Evolutionary conservation across 352 stramenopile species (phyloP), one percentile per base, ranked within the genome.

Genomic region (Phytophthora megakarya): DNA sequence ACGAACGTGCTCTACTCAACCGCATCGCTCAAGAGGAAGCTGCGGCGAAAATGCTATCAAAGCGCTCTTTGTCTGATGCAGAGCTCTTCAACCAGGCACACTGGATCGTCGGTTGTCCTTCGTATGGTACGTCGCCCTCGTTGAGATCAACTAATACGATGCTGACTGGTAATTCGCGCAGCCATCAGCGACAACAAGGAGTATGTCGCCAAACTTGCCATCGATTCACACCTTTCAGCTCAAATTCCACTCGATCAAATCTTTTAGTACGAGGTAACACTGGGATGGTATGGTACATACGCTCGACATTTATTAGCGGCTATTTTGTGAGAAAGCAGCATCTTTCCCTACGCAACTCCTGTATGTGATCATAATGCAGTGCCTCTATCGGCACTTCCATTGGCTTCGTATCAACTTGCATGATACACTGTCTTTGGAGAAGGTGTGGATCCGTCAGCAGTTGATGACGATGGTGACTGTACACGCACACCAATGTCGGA

Each of bases 111-210:
- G 80, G 81, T 10, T 93, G 81, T 37, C 65, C 66, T 39, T 93
- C 84, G 0, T 93, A 92, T 56, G 81, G 83, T 92, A 61, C 16
- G 75, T 73, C 44, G 35, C 5, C 9, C 2, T 9, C 8, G 3
- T 23, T 15, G 11, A 40, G 18, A 10, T 32, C 5, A n/a, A 42
- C 26, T 42, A 39, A 42, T 50, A 2, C 13, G 5, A 22, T 23
- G 1, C 32, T 37, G 65, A 3, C 30, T 30, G n/a, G n/a, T n/a
- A n/a, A 39, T 18, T 33, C 16, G 7, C 49, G 38, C 53, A 92
- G 78, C 85, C 32, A 89, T 91, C 53, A 86, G 70, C 21, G 81
- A 93, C 75, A 93, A 93, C 71, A 91, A 90, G 46, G 78, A 90
- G 48, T 92, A 92, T 67, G 75, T 92, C 22, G 79, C 86, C 8